Conservation (phyloP, 106 monocot genomes). For the Triglochin maritima region DNA sequence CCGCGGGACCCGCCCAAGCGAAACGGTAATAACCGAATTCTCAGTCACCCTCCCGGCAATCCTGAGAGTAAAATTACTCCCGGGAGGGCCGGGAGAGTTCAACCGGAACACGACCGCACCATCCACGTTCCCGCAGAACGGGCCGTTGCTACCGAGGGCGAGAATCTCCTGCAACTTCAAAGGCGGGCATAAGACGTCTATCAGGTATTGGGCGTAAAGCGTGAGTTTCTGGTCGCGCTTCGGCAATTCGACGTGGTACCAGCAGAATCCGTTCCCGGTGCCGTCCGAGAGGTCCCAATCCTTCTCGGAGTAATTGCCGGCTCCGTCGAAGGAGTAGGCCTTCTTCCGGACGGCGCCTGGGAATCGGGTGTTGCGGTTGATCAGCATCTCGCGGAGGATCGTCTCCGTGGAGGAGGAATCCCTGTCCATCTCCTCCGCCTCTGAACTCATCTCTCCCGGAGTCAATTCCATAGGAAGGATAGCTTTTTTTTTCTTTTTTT, state of each 20-base stretch:
- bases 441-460: constrained; percentile 4
- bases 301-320: constrained; percentile 24
- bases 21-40: constrained; percentile 61
- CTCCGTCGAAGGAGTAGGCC: constrained; percentile 47
- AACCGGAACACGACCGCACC: constrained; percentile 72
- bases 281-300: constrained; percentile 38
- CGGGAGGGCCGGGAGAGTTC: constrained; percentile 71
- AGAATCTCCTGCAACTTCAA: constrained; percentile 93
- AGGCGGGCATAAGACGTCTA: constrained; percentile 76
- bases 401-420: constrained; percentile 4
- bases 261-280: constrained; percentile 30
- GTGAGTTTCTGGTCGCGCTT: constrained; percentile 49
- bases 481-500: too few species aligned
- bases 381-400: background rate
- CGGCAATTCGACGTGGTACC: constrained; percentile 95
- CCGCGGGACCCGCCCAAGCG: constrained; percentile 69
- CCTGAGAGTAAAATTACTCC: constrained; percentile 52
- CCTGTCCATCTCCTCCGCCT: constrained; percentile 8
- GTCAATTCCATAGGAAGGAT: background rate
- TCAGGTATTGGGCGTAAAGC: constrained; percentile 57
- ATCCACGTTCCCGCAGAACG: constrained; percentile 59
- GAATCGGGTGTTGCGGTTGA: background rate
- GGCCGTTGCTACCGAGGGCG: constrained; percentile 70
- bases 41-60: constrained; percentile 76
- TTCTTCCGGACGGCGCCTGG: constrained; percentile 20